Evolutionary conservation across 2,329 filamentous ascomycete genomes (phyloP), one percentile per base, ranked within the genome.

Genomic region (Fusarium sacchari): DNA sequence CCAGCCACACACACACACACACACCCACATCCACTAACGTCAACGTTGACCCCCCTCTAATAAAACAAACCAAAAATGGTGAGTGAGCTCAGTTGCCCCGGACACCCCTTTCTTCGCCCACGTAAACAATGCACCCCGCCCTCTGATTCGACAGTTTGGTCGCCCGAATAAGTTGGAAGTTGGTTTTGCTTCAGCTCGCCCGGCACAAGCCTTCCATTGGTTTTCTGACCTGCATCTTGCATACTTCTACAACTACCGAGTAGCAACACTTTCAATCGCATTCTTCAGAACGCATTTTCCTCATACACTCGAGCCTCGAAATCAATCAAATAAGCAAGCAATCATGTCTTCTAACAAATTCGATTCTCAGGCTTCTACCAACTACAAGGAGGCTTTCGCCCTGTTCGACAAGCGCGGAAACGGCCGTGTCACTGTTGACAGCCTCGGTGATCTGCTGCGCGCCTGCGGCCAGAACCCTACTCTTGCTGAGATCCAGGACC

Each of bases 301-400:
- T 46, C 66, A 30, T n/a, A 55, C 50, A 30, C 36, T 55, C 50
- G 36, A 42, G 36, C 36, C 32, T 52, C 50, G 52, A 47, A 37
- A 6, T 55, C 57, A 60, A 64, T 66, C 64, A 44, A 71, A 72
- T 50, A 58, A 72, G 40, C 62, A 58, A 72, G 40, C 62, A 75
- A 80, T 59, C 72, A 88, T 87, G 86, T 77, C 84, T 79, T 85
- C 87, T 88, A 88, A 88, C 81, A 80, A 85, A 69, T 86, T 82
- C 78, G 86, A 88, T 71, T 80, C 84, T 52, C 89, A 92, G 90
- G 90, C 90, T 83, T 91, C 89, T 71, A 98, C 96, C 87, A 98
- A 99, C 92, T 99, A 98, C 94, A 98, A 98, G 89, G 96, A 99
- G 92, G 96, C 96, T 78, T 99, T 99, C 86, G 95, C 95, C 80